Evolutionary conservation across 345 rosid species (phyloP), one percentile per base, ranked within the genome.

Genomic region (Citrus glauca): DNA sequence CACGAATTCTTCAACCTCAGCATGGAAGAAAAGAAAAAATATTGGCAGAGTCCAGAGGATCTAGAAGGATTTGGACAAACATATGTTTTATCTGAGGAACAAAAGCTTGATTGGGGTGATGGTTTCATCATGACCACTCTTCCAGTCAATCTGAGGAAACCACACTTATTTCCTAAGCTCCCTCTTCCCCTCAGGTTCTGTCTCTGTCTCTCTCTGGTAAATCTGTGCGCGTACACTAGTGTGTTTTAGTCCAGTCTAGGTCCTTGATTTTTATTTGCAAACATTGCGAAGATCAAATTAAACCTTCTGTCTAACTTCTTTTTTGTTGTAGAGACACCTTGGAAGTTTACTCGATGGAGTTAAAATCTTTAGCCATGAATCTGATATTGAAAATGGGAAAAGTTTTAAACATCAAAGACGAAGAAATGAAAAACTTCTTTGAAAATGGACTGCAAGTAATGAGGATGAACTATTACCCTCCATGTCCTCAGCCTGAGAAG

Each of bases 401-500:
- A 59, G 85, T 60, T 24, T n/a, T 79, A 64, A 72, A 76, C 2
- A 79, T 82, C 19, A 27, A 42, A 25, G 53, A 45, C 0, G 78
- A 76, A 55, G 82, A 82, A 72, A 79, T 79, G 80, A 76, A 17
- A 55, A 82, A 79, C 14, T 65, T 59, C 9, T 38, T 57, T 40
- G 79, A 76, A 17, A 65, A 78, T 42, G 65, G 73, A 11, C 50
- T 59, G 48, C 82, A 82, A 62, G 1, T 80, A 48, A 72, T 75
- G 71, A 79, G 82, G 71, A 70, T 81, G 62, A 86, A 83, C 74
- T 86, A 11, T 68, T 86, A 86, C 24, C 89, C 89, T 27, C 82
- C 84, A 22, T 86, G 85, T 42, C 79, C 80, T 33, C 20, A 84
- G n/a, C 79, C 89, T 2, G 82, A 84, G 5, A 69, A 80, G 40